Evolutionary conservation across 179 eudicot genomes (phyloP), one percentile per base, ranked within the genome.

Genomic region (Beta corolliflora): DNA sequence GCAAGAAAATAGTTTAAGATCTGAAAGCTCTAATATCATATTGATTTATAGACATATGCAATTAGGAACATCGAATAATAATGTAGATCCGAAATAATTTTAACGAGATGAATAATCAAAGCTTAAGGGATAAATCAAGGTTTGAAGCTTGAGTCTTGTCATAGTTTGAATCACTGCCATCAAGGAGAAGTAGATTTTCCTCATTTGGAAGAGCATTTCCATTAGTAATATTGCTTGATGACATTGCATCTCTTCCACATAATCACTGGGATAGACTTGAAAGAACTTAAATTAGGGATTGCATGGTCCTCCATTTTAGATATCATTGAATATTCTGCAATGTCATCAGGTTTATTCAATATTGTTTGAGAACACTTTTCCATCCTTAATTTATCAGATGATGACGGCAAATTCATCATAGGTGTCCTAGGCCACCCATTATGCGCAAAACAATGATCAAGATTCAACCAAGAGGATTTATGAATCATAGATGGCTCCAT

Each of bases 401-500:
- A 46, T 18, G 76, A 50, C n/a, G 63, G 19, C 5, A 73, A 53
- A 25, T 16, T 70, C 36, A 23, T 16, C 21, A 60, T 14, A 12
- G 80, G 41, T 48, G 21, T 5, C 11, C 12, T 67, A 18, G 79
- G 69, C 68, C 75, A 68, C 44, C 48, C 69, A 45, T 16, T 19
- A 31, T 25, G 36, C 23, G 58, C 66, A 75, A 52, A 75, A 2
- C 5, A 65, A 81, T 12, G 25, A 53, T 54, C 41, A 61, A 67
- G 48, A 14, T 58, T 56, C 2, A 80, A 81, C 76, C 70, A 76
- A 7, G 31, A 76, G 41, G 82, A 75, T 74, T 82, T 81, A 10
- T 75, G 77, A 46, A 82, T 82, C 81, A 82, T 84, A 31, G 89
- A 53, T 2, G 77, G 83, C 7, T 83, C 80, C 21, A n/a, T n/a